Evolutionary conservation across 164 flowering plant genomes (phyloP), one percentile per base, ranked within the genome.

Genomic region (Tinospora cordifolia): DNA sequence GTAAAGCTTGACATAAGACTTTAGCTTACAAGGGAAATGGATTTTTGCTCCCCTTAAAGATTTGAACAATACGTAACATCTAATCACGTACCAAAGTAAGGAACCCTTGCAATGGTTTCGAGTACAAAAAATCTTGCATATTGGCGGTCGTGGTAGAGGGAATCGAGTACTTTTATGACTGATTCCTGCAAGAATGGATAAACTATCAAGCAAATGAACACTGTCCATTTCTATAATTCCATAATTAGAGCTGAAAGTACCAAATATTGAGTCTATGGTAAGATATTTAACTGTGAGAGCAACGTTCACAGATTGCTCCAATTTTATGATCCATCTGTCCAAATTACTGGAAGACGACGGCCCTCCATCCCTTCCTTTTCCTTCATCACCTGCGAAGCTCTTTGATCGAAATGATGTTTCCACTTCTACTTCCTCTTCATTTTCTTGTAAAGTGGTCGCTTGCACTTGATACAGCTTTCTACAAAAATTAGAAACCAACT

Each of bases 81-180:
- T 1, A 6, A 10, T 54, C 25, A 72, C 89, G 82, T 75, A 94
- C 99, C 97, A 77, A 95, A 95, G 80, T 95, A 95, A 72, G 99
- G 99, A 69, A 95, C 97, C 79, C 98, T 86, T 47, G 99, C 99
- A 74, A 95, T 90, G 21, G 98, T 95, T 81, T 95, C 99, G 72
- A 92, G 82, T 1, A 95, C 98, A 86, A 77, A 95, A 80, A 95
- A 95, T 75, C 98, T 88, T 41, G 97, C 85, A 84, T 89, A 92
- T 66, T 87, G 19, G 34, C 97, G 85, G 34, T 90, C 97, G 72
- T 68, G 89, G 74, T 95, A 92, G 78, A 95, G 77, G 27, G 85
- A 75, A 81, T 95, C 93, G 66, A 95, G 92, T 66, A 92, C 79
- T 83, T 84, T 87, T 74, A 92, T 88, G 79, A 90, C 98, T 34